Evolutionary conservation across 2,329 filamentous ascomycete species (phyloP).

Genomic region (Claviceps quebecensis): DNA sequence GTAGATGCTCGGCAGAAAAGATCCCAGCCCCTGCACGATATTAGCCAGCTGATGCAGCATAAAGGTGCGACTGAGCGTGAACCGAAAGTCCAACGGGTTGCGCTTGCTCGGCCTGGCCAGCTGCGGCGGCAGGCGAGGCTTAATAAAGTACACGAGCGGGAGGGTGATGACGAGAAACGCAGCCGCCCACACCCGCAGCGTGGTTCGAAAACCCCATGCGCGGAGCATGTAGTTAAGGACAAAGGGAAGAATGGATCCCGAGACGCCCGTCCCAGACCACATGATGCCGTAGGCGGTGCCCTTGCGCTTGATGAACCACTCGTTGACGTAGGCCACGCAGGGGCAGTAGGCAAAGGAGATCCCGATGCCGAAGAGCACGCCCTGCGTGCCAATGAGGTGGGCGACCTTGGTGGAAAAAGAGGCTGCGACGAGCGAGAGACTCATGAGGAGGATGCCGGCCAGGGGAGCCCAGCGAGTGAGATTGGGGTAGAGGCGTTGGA

Average conservation of each 20-base stretch:
- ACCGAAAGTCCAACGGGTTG: conserved; percentile 25
- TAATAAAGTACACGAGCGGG: conserved; percentile 38
- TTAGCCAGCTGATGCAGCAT: conserved; percentile 41
- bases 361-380: conserved; percentile 40
- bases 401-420: conserved; percentile 34
- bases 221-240: conserved; percentile 30
- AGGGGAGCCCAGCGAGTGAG: conserved; percentile 24
- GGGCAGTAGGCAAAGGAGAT: conserved; percentile 36
- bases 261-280: conserved; percentile 32
- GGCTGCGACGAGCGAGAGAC: conserved; percentile 30
- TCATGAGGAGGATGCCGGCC: conserved; percentile 30
- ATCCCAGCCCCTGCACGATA: conserved; percentile 40
- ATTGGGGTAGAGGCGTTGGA: conserved; percentile 25
- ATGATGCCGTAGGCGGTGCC: conserved; percentile 45
- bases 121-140: conserved; percentile 31
- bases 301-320: conserved; percentile 39
- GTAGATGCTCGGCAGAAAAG: conserved; percentile 45
- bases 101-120: conserved; percentile 12
- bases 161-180: conserved; percentile 31
- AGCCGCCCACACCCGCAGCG: conserved; percentile 33
- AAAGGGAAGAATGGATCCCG: conserved; percentile 31
- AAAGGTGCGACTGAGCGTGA: conserved; percentile 37
- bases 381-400: conserved; percentile 42
- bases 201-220: conserved; percentile 26
- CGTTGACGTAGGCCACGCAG: conserved; percentile 38